These are phyloP conservation scores for Globisporangium emineosum DNA, from an alignment of 352 stramenopile species.

Conservation along the genomic window DNA sequence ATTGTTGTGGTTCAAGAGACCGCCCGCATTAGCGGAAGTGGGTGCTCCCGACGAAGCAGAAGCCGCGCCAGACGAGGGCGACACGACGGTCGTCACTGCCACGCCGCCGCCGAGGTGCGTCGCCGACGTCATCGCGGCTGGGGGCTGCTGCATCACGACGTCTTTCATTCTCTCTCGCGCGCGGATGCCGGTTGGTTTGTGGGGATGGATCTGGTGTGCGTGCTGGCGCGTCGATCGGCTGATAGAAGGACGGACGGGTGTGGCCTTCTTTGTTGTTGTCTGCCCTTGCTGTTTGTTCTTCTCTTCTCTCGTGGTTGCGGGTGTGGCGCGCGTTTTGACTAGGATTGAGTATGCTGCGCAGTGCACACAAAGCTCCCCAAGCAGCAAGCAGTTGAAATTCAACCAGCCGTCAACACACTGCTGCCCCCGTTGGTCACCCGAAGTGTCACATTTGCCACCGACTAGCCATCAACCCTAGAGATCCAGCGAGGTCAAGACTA, in stretches of 20 bases:
- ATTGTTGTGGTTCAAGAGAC: neutral
- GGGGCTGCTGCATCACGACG: slow-evolving; percentile 14
- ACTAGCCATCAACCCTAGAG: neutral
- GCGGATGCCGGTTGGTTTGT: slow-evolving; percentile 9
- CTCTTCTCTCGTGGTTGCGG: neutral
- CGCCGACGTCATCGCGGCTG: slow-evolving; percentile 11
- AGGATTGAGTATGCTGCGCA: slow-evolving; percentile 1
- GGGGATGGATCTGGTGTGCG: neutral
- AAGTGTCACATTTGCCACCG: slow-evolving; percentile 5
- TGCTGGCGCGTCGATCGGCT: slow-evolving; percentile 1
- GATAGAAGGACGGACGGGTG: neutral
- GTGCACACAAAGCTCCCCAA: slow-evolving; percentile 7
- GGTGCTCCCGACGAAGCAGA: neutral
- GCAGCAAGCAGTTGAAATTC: slow-evolving; percentile 15
- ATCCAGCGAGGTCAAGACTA: neutral
- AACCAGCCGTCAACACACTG: slow-evolving; percentile 16
- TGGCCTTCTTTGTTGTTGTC: neutral
- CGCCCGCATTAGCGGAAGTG: neutral
- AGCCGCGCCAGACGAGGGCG: neutral
- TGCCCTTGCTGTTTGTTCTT: neutral
- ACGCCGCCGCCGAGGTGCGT: slow-evolving; percentile 11
- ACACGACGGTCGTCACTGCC: slow-evolving; percentile 4
- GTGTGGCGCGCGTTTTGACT: slow-evolving; percentile 11
- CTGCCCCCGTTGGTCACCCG: neutral
- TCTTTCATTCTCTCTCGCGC: slow-evolving; percentile 18